Evolutionary conservation across 192 early-diverging fungal species (phyloP), one percentile per base, ranked within the genome.

Genomic region (Rhizoclosmatium globosum): DNA sequence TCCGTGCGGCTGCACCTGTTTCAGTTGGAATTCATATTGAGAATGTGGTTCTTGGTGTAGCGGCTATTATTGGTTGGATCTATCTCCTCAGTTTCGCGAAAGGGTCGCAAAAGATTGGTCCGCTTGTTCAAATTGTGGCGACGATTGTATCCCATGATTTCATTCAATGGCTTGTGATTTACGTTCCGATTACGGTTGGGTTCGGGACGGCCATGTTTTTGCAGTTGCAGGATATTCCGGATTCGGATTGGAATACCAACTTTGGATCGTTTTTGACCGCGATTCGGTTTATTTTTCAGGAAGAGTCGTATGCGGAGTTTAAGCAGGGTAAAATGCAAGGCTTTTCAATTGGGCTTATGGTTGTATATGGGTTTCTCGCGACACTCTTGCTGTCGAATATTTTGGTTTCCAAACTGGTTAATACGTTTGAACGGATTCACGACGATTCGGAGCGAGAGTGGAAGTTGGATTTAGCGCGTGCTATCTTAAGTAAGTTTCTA

Each of bases 31-130:
- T 74, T 64, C 21, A 23, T 17, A 41, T 38, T n/a, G 79, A 80
- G 45, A 80, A 80, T 45, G 45, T 71, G 7, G 4, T 80, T 4
- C 19, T 75, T 31, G 79, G 79, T n/a, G 6, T 80, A n/a, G n/a
- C n/a, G 0, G 79, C 50, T 6, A 80, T 80, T 57, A 23, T 80
- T 3, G 65, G 79, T 0, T 80, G 79, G 72, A 56, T 80, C 13
- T 68, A 69, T 59, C 38, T 80, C 2, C 71, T 80, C 3, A 41
- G 23, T 23, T 80, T 80, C 58, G n/a, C 64, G n/a, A 80, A 80
- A 66, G 79, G 71, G 1, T 75, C 66, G 42, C 17, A 56, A 3
- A 4, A 21, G 7, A 39, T 80, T 57, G 79, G 79, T 2, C 79
- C 79, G 3, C 66, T 80, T 21, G 56, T 75, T 21, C 4, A 68